Base-by-base conservation (phyloP, 1,284 basidiomycete genomes). In the Phlebopus sp. region DNA sequence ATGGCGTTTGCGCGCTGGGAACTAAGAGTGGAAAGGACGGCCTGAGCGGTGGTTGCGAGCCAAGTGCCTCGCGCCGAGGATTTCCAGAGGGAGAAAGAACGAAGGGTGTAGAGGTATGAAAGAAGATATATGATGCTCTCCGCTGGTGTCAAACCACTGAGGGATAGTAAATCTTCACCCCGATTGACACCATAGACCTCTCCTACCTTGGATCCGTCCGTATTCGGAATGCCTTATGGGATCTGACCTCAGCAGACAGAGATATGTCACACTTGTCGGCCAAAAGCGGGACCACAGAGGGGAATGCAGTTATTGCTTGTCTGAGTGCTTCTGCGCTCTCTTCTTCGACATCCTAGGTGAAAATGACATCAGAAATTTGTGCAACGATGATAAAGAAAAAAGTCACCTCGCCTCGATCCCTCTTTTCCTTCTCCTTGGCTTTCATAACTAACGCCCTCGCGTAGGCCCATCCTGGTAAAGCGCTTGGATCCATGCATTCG, bases 31-130 rank as follows among this genome's bases (percentile, higher is more conserved):
- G 44, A 64, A 63, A 59, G 59, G 78, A 45, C 60, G 72, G 54
- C 5, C 73, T 61, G 18, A 66, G 83, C 70, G 2, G 82, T 84
- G 10, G 67, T 63, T 2, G 77, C 61, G 56, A 97, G 82, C 92
- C 93, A 97, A 0, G 75, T 59, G 0, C 78, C 64, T n/a, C 79
- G 70, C 1, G 67, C 59, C 0, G 84, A 69, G 9, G 85, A 79
- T 70, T 94, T 96, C 92, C 92, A 97, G 6, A 95, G 65, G 0
- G 83, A 68, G 13, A 71, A 74, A 0, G 89, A 86, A 6, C 90
- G 85, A 39, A 86, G 80, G 1, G 78, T 89, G 64, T 97, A 97
- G 29, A 96, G 79, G 60, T 92, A 89, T 0, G 90, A 86, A 9
- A 96, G 77, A 10, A 95, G 78, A 53, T 88, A 78, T 2, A 84